phyloP scores from a whole-genome alignment of 129 eudicot species.

The Artemisia tridentata region DNA sequence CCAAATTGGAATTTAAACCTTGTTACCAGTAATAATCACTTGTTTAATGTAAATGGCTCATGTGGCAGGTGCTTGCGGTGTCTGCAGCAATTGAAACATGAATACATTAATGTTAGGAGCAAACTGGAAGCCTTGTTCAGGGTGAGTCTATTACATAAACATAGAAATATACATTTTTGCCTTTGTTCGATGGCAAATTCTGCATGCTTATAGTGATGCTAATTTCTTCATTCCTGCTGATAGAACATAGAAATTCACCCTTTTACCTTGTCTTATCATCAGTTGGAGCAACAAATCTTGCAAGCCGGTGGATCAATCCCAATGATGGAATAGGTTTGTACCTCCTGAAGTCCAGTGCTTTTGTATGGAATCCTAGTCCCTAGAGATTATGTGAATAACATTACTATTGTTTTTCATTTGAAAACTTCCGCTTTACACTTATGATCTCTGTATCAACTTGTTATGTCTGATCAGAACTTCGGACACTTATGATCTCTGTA shows the following conservation, averaged over 20 bases:
- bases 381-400: constrained; percentile 36
- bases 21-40: not conserved
- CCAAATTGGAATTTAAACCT: not conserved
- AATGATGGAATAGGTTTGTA: constrained; percentile 37
- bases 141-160: constrained; percentile 34
- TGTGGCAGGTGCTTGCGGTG: constrained; percentile 59
- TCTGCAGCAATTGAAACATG: constrained; percentile 59
- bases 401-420: constrained; percentile 19
- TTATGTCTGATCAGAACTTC: not conserved
- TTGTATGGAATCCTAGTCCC: constrained; percentile 24
- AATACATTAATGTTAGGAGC: constrained; percentile 67
- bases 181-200: not conserved
- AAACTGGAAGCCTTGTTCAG: constrained; percentile 68
- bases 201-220: not conserved
- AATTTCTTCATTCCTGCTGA: not conserved
- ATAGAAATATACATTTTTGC: constrained; percentile 7
- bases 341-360: not conserved
- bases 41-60: not conserved
- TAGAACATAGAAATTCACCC: constrained; percentile 11
- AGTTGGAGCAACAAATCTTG: constrained; percentile 77
- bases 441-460: constrained; percentile 21
- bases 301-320: constrained; percentile 78
- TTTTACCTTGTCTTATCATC: constrained; percentile 6
- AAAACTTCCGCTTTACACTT: constrained; percentile 7
- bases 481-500: constrained; percentile 11